Conservation (phyloP, 163 green algal species). For the Chlamydomonas reinhardtii region DNA sequence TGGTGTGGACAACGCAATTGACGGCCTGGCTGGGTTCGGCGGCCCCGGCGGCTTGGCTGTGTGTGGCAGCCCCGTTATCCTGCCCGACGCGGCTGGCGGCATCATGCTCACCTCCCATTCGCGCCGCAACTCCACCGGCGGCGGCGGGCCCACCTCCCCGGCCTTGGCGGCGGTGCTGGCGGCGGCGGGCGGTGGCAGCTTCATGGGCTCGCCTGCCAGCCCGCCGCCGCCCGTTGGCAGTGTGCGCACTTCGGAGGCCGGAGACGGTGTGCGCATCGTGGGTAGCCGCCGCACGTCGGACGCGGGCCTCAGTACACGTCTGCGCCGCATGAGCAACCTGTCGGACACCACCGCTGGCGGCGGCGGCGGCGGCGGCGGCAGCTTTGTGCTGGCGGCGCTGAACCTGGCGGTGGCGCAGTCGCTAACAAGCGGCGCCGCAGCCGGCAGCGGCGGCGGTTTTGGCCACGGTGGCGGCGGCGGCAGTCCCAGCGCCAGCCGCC, state of each 20-base stretch:
- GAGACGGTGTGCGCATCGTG: constrained; percentile 32
- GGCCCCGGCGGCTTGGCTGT: background rate
- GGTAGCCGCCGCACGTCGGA: background rate
- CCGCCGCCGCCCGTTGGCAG: constrained; percentile 8
- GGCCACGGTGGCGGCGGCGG: too few relatives aligned
- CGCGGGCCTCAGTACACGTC: background rate
- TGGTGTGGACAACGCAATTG: too few relatives aligned
- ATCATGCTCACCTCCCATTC: background rate
- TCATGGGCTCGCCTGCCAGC: background rate
- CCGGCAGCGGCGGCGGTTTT: too few relatives aligned
- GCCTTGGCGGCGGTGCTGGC: too few relatives aligned
- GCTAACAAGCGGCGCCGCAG: background rate
- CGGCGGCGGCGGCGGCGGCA: constrained; percentile 6
- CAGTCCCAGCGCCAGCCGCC: background rate
- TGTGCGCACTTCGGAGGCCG: constrained; percentile 12
- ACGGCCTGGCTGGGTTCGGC: background rate
- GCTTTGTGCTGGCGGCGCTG: background rate
- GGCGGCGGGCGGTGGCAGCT: background rate
- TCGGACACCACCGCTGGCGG: background rate
- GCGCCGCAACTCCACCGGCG: too few relatives aligned
- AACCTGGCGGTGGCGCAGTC: background rate
- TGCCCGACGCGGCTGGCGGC: background rate
- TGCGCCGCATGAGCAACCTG: constrained; percentile 15
- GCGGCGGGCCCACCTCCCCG: too few relatives aligned
- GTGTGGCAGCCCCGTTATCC: too few relatives aligned